Evolutionary conservation across 2,329 filamentous ascomycete species (phyloP).

Genomic region (Clarireedia monteithiana): DNA sequence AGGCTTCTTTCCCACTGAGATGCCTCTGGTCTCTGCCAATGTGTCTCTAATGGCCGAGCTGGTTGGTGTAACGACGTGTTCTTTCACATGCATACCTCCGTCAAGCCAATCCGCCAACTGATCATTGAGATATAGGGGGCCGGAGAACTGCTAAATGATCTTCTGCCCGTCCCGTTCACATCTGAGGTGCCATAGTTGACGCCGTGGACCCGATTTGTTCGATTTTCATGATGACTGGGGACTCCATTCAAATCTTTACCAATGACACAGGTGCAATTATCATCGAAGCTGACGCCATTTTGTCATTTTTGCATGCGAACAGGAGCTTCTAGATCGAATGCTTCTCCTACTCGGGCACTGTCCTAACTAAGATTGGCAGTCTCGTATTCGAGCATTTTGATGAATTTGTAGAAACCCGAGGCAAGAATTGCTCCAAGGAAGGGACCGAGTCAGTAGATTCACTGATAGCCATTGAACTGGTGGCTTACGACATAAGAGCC

Average conservation of each 20-base stretch:
- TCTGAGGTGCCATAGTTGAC: neutral
- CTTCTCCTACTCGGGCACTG: neutral
- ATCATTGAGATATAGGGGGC: constrained; percentile 19
- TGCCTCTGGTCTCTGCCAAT: neutral
- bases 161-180: neutral
- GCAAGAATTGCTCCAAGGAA: constrained; percentile 42
- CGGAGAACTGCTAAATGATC: constrained; percentile 14
- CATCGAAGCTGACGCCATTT: neutral
- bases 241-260: neutral
- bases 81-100: neutral
- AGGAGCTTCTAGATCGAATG: neutral
- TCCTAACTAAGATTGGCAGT: constrained; percentile 33
- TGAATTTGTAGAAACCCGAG: constrained; percentile 39
- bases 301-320: neutral
- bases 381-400: constrained; percentile 44
- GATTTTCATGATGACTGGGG: neutral
- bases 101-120: constrained; percentile 11
- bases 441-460: constrained; percentile 45
- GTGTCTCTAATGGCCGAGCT: neutral
- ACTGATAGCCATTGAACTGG: constrained; percentile 37
- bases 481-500: constrained; percentile 37
- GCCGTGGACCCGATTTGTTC: neutral
- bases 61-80: neutral
- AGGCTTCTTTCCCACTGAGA: neutral
- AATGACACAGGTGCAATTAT: neutral